Evolutionary conservation across 352 stramenopile species (phyloP), one percentile per base, ranked within the genome.

Genomic region (Globisporangium sylvaticum): DNA sequence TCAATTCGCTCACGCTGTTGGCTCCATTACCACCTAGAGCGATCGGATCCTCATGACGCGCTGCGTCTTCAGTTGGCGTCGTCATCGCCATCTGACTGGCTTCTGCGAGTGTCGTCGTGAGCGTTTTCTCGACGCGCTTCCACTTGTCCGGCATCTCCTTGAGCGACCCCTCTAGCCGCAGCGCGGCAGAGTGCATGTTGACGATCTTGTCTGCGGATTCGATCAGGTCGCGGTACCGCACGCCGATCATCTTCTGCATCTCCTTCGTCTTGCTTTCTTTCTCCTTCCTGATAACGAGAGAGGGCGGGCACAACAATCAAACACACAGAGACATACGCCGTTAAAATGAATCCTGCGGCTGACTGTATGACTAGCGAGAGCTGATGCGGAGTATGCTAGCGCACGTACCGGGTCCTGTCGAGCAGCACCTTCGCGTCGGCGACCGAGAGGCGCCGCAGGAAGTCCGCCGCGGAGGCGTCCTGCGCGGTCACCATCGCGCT

Each of bases 231-330:
- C 95, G 90, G 56, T 98, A 98, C 4, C 91, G 74, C 44, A 96
- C 94, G 44, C 91, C 86, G 39, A 97, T 96, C 90, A 98, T 97
- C 65, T 90, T 90, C 67, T 97, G 91, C 87, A 97, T 95, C 67
- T 97, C 88, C 67, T 91, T 87, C 25, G 88, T 92, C 75, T 96
- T 96, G 62, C 77, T 80, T 68, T 92, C 85, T 66, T 94, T 95
- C 68, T 95, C 87, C 57, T 89, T 90, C 32, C 86, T 92, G 54
- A 60, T 32, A 20, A 39, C 2, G 7, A 54, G 9, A 64, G 37
- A 4, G 37, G 14, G 37, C 37, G 37, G 12, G 31, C 31, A 37
- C 7, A 7, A 46, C 14, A 15, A 46, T 9, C 25, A 58, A 56
- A 37, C 10, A 64, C 24, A 63, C 3, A 58, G 18, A 22, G 2